Evolutionary conservation across 2,329 filamentous ascomycete species (phyloP), one percentile per base, ranked within the genome.

Genomic region (Neopestalotiopsis rosae): DNA sequence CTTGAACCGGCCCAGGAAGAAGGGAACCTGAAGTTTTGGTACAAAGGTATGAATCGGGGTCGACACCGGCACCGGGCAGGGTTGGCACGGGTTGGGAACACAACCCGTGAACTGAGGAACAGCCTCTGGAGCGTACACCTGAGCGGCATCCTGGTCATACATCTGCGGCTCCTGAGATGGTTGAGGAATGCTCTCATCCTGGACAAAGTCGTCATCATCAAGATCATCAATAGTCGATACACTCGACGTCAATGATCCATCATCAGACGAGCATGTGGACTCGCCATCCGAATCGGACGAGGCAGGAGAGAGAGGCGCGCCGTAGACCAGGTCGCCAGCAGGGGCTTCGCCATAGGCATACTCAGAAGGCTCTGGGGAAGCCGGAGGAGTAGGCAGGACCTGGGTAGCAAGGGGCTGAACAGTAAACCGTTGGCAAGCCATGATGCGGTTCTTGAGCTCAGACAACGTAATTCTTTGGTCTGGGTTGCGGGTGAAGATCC

Each of bases 401-500:
- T 77, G 78, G 72, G 68, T 76, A 68, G 72, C 77, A 69, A 69
- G 67, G 72, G 76, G 73, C 76, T 78, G 85, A 62, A 80, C 84
- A 69, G 92, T 97, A 80, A 98, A 94, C 72, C 86, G 85, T 40
- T 91, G 85, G 84, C 95, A 98, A 71, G 89, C 87, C 75, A 92
- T 79, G 78, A 98, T 96, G 78, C 92, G 85, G 73, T 89, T 86
- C 76, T 92, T 90, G 68, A 99, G 88, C 81, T 97, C 93, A 68
- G 89, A 83, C 72, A 99, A 88, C 68, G 91, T 91, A 77, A 97
- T 95, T 80, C 96, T 88, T 79, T 94, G 90, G 76, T 90, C 87
- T 68, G 96, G 95, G 81, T 96, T 91, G 80, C 90, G 89, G 77
- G 95, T 91, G 81, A 99, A 99, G 76, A 98, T 93, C 77, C 92